These are phyloP conservation scores for Kondoa malvinella DNA, from an alignment of 768 basidiomycete genomes.

Conservation along the genomic window DNA sequence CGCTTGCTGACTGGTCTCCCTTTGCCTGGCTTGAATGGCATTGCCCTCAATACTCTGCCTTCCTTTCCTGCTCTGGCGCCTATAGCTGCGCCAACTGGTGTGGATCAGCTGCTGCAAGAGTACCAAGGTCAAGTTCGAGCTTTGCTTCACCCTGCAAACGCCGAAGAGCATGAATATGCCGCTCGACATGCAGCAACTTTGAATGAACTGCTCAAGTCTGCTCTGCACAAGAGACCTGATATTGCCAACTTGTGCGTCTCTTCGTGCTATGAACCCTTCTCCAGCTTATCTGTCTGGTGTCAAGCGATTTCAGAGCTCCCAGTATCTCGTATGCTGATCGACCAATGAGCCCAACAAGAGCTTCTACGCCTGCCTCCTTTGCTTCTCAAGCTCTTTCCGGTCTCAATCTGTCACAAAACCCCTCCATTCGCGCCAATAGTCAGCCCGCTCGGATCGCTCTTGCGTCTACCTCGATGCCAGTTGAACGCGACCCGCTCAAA, in stretches of 20 bases:
- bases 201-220: not conserved
- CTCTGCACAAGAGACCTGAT: not conserved
- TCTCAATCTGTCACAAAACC: not conserved
- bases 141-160: not conserved
- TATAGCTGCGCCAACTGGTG: not conserved
- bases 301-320: not conserved
- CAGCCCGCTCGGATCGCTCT: not conserved
- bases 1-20: not conserved
- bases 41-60: not conserved
- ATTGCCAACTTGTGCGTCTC: not conserved
- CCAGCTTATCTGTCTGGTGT: not conserved
- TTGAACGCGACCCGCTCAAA: too few relatives aligned
- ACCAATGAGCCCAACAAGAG: not conserved
- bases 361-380: not conserved
- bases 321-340: not conserved
- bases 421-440: not conserved
- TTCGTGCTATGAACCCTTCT: not conserved
- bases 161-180: not conserved
- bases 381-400: not conserved
- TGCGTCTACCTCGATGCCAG: not conserved
- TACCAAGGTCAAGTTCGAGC: not conserved
- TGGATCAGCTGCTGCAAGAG: not conserved
- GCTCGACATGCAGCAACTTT: not conserved
- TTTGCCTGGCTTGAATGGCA: not conserved
- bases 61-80: not conserved